Evolutionary conservation across 495 filamentous ascomycete genomes (phyloP), one percentile per base, ranked within the genome.

Genomic region (Tuber borchii): DNA sequence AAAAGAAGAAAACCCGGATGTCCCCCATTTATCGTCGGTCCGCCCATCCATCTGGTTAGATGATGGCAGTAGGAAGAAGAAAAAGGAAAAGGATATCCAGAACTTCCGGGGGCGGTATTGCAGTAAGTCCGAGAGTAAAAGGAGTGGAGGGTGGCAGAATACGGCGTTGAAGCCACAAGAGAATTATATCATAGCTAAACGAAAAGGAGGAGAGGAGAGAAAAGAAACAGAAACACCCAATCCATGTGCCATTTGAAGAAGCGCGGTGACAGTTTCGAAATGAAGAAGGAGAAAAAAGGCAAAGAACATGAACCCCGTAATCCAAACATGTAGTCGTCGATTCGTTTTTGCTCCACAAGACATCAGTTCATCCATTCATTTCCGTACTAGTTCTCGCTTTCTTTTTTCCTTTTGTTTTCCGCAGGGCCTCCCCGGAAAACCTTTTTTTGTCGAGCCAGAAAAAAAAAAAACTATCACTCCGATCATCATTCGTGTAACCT

Each of bases 141-240:
- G 14, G 56, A 65, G 26, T 34, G 56, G 56, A 65, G 26, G 56
- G 14, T 34, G 26, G 5, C 8, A 34, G 17, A 34, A 17, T 65
- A 65, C 56, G 14, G 2, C 31, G 14, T 65, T 26, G 56, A 65
- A 65, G 56, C 31, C 26, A 65, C 16, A 26, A 34, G 56, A 65
- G 56, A 65, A 65, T 65, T 65, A 65, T 65, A 65, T 34, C 56
- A 34, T 34, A 65, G 56, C 56, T 8, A 17, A 65, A 34, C 14
- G 17, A 65, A 65, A 16, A 65, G 42, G 2, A 56, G 7, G 10
- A 56, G 48, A 31, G n/a, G 51, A 14, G 72, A 69, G 70, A 31
- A 71, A 78, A 78, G 77, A 72, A 40, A 5, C 39, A 7, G 10
- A 70, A 69, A 79, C 72, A 46, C 73, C 77, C 34, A 73, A 75